Conservation (phyloP, 2,329 filamentous ascomycete genomes). For the Colletotrichum sp. region DNA sequence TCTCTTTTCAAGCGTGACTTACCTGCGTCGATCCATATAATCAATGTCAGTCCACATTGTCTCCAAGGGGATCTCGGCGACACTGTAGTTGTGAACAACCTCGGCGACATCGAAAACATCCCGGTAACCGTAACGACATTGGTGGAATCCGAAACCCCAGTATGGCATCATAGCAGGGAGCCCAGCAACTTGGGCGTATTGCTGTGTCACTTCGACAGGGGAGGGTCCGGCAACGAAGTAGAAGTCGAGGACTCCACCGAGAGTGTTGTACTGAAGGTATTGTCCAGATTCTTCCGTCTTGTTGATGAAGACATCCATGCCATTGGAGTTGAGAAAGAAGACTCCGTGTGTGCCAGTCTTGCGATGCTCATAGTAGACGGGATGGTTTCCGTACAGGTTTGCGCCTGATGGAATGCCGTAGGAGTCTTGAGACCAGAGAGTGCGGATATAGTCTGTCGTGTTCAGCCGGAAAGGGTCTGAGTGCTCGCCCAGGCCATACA, state of each 20-base stretch:
- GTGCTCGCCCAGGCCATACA: conserved; percentile 84
- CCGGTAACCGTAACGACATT: conserved; percentile 69
- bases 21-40: conserved; percentile 37
- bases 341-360: conserved; percentile 65
- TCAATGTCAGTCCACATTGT: conserved; percentile 66
- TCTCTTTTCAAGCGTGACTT: neutral
- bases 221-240: conserved; percentile 68
- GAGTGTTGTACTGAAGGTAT: conserved; percentile 79
- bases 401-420: conserved; percentile 63
- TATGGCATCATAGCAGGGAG: conserved; percentile 68
- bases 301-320: conserved; percentile 80
- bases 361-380: conserved; percentile 78
- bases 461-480: conserved; percentile 73
- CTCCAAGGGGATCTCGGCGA: conserved; percentile 70
- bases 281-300: conserved; percentile 63
- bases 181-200: conserved; percentile 63
- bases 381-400: conserved; percentile 77
- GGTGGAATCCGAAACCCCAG: conserved; percentile 66
- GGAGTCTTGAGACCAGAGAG: conserved; percentile 72
- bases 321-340: conserved; percentile 75
- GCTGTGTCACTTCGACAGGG: conserved; percentile 61
- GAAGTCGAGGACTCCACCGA: conserved; percentile 79
- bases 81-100: conserved; percentile 70
- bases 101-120: conserved; percentile 71
- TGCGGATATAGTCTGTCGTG: conserved; percentile 72